phyloP scores from a whole-genome alignment of 208 protist genomes.

The Crithidia brevicula region DNA sequence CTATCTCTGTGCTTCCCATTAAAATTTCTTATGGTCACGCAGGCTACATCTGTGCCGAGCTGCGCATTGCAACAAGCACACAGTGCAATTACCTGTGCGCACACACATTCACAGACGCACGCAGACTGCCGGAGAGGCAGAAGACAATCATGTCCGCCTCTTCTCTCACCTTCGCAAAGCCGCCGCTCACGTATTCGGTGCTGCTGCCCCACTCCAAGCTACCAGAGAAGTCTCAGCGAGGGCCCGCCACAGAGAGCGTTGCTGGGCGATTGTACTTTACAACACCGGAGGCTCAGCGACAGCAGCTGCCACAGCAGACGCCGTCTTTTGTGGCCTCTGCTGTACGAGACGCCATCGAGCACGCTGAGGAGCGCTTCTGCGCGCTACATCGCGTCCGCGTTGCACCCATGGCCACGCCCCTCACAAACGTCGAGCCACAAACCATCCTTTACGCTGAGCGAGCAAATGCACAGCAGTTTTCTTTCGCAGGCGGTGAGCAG shows the following conservation, averaged over 20 bases:
- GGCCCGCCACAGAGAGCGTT: neutral
- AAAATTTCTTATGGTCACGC: no score
- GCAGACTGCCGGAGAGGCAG: neutral
- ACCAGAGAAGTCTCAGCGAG: neutral
- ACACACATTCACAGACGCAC: neutral
- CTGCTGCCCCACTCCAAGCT: neutral
- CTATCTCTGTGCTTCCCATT: no score
- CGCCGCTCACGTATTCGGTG: slow-evolving; percentile 7
- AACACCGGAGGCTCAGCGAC: neutral
- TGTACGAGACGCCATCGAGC: neutral
- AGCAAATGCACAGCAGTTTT: neutral
- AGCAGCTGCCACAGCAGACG: neutral
- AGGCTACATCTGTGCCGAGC: no score
- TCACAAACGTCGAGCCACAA: neutral
- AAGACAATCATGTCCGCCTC: neutral
- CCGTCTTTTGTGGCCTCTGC: neutral
- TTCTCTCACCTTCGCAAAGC: neutral
- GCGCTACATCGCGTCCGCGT: neutral
- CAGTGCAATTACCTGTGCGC: neutral
- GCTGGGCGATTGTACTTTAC: slow-evolving; percentile 4
- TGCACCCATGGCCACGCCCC: neutral
- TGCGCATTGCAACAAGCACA: no score
- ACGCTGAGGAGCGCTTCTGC: neutral
- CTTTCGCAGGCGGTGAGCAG: neutral
- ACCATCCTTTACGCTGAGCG: slow-evolving; percentile 5